Conservation (phyloP, 2,329 filamentous ascomycete genomes). For the Aspergillus sp. region DNA sequence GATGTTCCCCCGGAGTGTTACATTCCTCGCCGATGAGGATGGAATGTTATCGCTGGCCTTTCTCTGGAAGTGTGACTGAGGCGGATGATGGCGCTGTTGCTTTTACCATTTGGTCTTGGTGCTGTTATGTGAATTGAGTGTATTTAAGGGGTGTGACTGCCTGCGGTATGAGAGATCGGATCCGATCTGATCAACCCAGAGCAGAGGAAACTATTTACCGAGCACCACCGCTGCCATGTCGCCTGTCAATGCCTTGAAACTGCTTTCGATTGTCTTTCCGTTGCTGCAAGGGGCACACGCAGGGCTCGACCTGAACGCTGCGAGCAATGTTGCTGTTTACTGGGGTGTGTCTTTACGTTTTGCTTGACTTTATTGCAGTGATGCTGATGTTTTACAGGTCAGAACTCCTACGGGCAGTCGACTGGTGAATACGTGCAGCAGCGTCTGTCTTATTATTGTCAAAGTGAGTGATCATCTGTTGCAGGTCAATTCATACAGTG, state of each 20-base stretch:
- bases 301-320: background rate
- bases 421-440: slow-evolving; percentile 50
- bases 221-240: background rate
- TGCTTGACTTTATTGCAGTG: too few relatives aligned
- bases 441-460: slow-evolving; percentile 59
- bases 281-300: slow-evolving; percentile 1
- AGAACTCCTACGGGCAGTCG: slow-evolving; percentile 57
- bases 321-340: slow-evolving; percentile 61
- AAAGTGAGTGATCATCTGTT: slow-evolving; percentile 44
- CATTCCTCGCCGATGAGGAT: background rate
- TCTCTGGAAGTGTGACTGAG: background rate
- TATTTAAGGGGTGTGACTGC: background rate
- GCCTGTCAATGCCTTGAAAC: background rate
- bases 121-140: background rate
- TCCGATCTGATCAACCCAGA: background rate
- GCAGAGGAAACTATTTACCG: background rate
- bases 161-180: background rate
- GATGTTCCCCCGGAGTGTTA: background rate
- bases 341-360: slow-evolving; percentile 49
- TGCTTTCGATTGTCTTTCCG: background rate
- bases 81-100: background rate
- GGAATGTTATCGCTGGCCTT: background rate
- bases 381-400: slow-evolving; percentile 38
- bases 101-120: background rate
- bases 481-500: background rate